phyloP scores from a whole-genome alignment of 176 grass and related monocot species.

The Eleusine coracana region DNA sequence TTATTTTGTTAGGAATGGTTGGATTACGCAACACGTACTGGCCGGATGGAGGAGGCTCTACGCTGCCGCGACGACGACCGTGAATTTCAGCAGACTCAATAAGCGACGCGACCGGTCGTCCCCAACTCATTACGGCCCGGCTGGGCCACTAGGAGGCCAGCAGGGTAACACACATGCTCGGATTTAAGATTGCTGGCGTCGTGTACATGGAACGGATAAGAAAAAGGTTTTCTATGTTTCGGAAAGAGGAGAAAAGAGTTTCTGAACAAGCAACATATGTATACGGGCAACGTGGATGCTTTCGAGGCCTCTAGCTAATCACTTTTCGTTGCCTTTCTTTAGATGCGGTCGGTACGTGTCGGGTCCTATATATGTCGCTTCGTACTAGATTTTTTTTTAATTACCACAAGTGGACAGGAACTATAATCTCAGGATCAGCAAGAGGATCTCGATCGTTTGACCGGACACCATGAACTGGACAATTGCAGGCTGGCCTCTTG shows the following conservation, averaged over 20 bases:
- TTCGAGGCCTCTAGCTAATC: background rate
- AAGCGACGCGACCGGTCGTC: background rate
- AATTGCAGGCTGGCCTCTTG: background rate
- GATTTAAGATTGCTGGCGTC: background rate
- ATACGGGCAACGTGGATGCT: background rate
- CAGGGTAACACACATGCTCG: background rate
- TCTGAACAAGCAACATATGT: background rate
- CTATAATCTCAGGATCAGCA: background rate
- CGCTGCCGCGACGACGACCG: background rate
- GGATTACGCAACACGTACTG: too few relatives aligned
- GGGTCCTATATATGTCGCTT: constrained; percentile 11
- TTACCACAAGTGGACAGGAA: background rate
- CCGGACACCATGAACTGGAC: background rate
- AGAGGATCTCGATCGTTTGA: background rate
- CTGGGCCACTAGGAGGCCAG: constrained; percentile 9
- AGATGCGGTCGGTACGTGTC: background rate
- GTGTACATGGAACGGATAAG: constrained; percentile 21
- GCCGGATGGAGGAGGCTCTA: too few relatives aligned
- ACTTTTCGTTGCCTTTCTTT: constrained; percentile 1
- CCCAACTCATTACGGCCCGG: background rate
- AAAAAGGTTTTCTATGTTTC: background rate
- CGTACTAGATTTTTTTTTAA: background rate
- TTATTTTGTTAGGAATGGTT: too few relatives aligned
- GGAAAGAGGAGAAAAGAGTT: too few relatives aligned
- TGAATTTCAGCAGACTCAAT: background rate